These are phyloP conservation scores for Cercospora berteroae DNA, from an alignment of 2,329 filamentous ascomycete species.

Conservation along the genomic window DNA sequence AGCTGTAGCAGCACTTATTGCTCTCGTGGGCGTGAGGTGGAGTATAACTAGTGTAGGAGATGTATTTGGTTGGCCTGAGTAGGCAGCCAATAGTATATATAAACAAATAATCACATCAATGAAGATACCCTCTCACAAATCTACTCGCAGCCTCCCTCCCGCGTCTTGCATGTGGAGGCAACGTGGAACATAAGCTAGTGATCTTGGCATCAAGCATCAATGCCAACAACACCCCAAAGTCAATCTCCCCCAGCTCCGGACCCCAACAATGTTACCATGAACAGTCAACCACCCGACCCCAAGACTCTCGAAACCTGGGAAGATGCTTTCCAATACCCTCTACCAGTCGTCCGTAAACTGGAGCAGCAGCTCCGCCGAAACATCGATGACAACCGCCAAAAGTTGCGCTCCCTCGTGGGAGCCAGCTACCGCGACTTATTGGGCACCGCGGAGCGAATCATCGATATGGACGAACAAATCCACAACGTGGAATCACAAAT, in stretches of 20 bases:
- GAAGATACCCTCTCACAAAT: background rate
- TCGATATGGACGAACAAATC: slow-evolving; percentile 81
- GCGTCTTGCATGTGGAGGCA: background rate
- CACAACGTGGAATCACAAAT: slow-evolving; percentile 69
- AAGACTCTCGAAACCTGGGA: slow-evolving; percentile 60
- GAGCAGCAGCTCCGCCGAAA: slow-evolving; percentile 63
- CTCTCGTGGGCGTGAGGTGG: slow-evolving; percentile 70
- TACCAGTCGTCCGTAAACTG: slow-evolving; percentile 61
- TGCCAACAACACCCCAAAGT: background rate
- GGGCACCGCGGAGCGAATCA: slow-evolving; percentile 89
- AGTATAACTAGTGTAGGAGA: slow-evolving; percentile 78
- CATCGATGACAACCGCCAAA: slow-evolving; percentile 63
- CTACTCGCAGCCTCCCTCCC: background rate
- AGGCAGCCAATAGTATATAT: background rate
- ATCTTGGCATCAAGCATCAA: slow-evolving; percentile 4
- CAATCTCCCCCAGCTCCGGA: background rate
- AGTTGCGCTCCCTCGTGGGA: slow-evolving; percentile 64
- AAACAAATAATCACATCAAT: background rate
- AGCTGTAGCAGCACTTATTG: slow-evolving; percentile 66
- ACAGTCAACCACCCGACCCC: slow-evolving; percentile 54
- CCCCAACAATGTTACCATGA: slow-evolving; percentile 8
- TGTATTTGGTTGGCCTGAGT: slow-evolving; percentile 73
- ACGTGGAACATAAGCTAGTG: background rate
- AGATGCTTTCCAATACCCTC: slow-evolving; percentile 65
- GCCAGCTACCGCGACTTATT: slow-evolving; percentile 82